Evolutionary conservation across 306 rosid genomes (phyloP).

Genomic region (Vicia sativa): DNA sequence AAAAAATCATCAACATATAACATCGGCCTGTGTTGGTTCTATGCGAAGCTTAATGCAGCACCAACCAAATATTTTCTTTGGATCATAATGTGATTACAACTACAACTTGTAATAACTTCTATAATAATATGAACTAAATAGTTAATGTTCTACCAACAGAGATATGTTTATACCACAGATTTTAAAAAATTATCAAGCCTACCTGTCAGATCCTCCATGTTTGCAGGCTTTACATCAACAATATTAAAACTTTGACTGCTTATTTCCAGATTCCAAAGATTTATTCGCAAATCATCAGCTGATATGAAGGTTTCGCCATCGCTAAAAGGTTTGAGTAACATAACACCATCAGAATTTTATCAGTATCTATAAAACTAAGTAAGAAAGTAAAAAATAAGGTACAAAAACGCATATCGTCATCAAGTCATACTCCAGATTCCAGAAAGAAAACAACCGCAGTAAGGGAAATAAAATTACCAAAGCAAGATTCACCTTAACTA

Average conservation of each 20-base stretch:
- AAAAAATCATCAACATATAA: conserved; percentile 10
- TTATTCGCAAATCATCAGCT: conserved; percentile 96
- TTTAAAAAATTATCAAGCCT: conserved; percentile 8
- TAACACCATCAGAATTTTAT: conserved; percentile 37
- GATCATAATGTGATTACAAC: too few relatives aligned
- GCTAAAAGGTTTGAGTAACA: conserved; percentile 52
- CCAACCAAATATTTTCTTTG: not conserved
- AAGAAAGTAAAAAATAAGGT: not conserved
- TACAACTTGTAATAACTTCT: conserved; percentile 10
- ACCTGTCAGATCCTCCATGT: conserved; percentile 99
- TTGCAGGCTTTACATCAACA: conserved; percentile 96
- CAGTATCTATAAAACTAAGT: conserved; percentile 26
- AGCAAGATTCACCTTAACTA: conserved; percentile 29
- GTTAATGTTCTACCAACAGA: conserved; percentile 28
- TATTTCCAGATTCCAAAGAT: conserved; percentile 99
- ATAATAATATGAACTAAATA: not conserved
- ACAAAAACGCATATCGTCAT: conserved; percentile 13
- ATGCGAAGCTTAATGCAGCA: not conserved
- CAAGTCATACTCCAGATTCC: conserved; percentile 29
- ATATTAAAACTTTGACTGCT: conserved; percentile 98
- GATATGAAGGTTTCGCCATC: conserved; percentile 99
- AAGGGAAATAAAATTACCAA: not conserved
- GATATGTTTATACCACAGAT: conserved; percentile 18
- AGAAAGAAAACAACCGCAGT: conserved; percentile 16
- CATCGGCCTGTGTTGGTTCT: not conserved